phyloP scores from a whole-genome alignment of 2,329 filamentous ascomycete species.

The Colletotrichum musicola region DNA sequence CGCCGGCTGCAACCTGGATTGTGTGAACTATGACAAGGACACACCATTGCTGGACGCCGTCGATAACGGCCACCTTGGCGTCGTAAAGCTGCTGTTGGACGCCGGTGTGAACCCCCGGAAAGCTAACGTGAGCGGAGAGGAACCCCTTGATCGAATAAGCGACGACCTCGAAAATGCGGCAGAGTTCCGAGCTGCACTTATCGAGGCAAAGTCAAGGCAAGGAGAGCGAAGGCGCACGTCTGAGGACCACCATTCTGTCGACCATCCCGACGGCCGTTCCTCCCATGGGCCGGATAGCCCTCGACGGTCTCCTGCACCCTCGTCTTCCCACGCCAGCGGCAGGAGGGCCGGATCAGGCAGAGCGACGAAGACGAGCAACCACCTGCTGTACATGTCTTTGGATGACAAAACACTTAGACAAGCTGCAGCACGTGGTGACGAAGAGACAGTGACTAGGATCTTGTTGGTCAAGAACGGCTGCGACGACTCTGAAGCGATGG shows the following conservation, averaged over 20 bases:
- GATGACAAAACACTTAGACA: conserved; percentile 72
- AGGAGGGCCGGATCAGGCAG: conserved; percentile 68
- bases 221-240: conserved; percentile 68
- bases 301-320: conserved; percentile 65
- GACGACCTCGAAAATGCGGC: conserved; percentile 81
- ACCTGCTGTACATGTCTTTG: conserved; percentile 72
- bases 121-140: conserved; percentile 91
- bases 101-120: conserved; percentile 93
- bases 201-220: conserved; percentile 69
- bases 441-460: conserved; percentile 72
- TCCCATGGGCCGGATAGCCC: conserved; percentile 71
- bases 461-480: conserved; percentile 71
- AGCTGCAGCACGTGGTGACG: conserved; percentile 71
- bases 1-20: conserved; percentile 87
- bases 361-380: conserved; percentile 74
- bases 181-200: conserved; percentile 79
- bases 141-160: conserved; percentile 86
- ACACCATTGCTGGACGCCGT: conserved; percentile 96
- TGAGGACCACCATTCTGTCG: conserved; percentile 67
- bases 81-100: conserved; percentile 85
- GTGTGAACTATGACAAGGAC: conserved; percentile 83
- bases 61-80: conserved; percentile 91
- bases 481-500: conserved; percentile 86
- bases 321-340: conserved; percentile 51
- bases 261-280: conserved; percentile 61